Evolutionary conservation across 139 green algal genomes (phyloP).

Genomic region (Chlamydomonas eustigma): DNA sequence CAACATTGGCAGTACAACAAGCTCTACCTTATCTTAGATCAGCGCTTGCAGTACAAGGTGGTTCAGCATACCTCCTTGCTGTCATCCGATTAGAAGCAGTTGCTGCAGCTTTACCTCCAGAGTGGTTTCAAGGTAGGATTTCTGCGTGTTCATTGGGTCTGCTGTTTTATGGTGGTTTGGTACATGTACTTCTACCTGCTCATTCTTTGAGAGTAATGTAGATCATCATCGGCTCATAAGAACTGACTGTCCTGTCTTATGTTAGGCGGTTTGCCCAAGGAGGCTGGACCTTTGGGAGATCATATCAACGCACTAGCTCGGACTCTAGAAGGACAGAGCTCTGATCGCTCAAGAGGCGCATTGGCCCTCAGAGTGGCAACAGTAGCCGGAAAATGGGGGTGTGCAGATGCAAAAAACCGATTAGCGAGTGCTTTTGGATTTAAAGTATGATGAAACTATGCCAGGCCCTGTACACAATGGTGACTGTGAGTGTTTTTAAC

Average conservation of each 20-base stretch:
- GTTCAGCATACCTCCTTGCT: conserved; percentile 21
- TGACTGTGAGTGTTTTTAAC: too few relatives aligned
- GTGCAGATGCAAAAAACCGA: neutral
- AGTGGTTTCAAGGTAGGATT: conserved; percentile 44
- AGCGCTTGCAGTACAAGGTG: neutral
- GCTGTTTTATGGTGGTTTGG: too few relatives aligned
- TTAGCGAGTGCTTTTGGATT: neutral
- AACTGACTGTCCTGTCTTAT: too few relatives aligned
- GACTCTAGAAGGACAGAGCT: neutral
- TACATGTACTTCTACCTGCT: too few relatives aligned
- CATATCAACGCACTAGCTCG: neutral
- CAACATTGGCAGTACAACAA: conserved; percentile 33
- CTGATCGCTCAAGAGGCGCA: neutral
- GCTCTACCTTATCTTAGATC: conserved; percentile 51
- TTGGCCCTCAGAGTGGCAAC: neutral
- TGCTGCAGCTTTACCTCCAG: conserved; percentile 28
- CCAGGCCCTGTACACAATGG: too few relatives aligned
- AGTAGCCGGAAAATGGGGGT: neutral
- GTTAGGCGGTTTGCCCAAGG: neutral
- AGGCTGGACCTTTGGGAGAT: neutral
- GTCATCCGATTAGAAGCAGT: conserved; percentile 41
- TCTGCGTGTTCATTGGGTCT: too few relatives aligned
- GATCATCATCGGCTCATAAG: too few relatives aligned
- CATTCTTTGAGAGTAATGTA: too few relatives aligned
- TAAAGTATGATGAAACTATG: neutral